Percentiles rank a stretch among this genome's conserved stretches.
Conservation (phyloP, 345 rosid genomes). For the Nasturtium officinale region DNA sequence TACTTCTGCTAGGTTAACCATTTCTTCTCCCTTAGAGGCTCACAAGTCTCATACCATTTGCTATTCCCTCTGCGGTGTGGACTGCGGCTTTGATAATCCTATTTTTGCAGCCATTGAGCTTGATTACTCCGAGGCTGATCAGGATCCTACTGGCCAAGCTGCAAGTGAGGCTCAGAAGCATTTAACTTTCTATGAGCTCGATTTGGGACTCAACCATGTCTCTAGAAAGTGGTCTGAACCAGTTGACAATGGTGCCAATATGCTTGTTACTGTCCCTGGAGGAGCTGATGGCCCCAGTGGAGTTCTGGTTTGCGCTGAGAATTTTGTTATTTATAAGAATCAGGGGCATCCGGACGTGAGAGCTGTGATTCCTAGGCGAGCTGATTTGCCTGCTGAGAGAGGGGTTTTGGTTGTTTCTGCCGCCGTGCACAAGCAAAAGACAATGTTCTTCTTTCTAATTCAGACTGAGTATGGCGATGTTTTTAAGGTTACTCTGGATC, state of each 20-base stretch:
- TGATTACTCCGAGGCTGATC: constrained; percentile 96
- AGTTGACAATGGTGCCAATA: constrained; percentile 95
- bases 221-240: constrained; percentile 96
- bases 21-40: constrained; percentile 96
- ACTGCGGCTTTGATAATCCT: constrained; percentile 95
- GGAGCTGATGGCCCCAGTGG: constrained; percentile 98
- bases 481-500: constrained; percentile 84
- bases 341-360: constrained; percentile 91
- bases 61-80: constrained; percentile 86
- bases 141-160: constrained; percentile 83
- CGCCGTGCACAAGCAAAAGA: constrained; percentile 83
- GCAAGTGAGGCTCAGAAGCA: constrained; percentile 95
- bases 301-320: constrained; percentile 91
- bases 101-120: constrained; percentile 90
- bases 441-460: constrained; percentile 87
- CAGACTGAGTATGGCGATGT: constrained; percentile 97
- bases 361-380: constrained; percentile 92
- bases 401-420: constrained; percentile 96
- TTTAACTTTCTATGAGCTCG: constrained; percentile 91
- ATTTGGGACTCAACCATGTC: constrained; percentile 91
- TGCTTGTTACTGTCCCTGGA: constrained; percentile 99
- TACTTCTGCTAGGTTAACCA: constrained; percentile 90
- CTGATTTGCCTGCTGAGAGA: constrained; percentile 87
- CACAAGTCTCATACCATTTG: constrained; percentile 91
- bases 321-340: constrained; percentile 95